Conservation (phyloP, 2,329 filamentous ascomycete species). For the Scedosporium dehoogii region DNA sequence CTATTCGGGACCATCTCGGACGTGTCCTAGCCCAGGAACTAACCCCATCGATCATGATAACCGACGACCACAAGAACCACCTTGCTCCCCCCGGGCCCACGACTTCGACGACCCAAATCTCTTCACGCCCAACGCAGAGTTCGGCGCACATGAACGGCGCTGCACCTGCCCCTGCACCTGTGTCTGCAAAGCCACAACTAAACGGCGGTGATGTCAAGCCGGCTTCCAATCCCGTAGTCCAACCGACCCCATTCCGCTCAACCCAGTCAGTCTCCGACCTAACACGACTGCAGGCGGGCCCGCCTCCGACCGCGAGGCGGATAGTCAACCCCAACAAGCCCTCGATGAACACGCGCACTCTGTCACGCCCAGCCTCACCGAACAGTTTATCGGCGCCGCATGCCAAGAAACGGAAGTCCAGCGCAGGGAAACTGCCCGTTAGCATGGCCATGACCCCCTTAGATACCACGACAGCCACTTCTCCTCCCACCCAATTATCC, state of each 20-base stretch:
- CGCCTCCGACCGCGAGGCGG: slow-evolving; percentile 11
- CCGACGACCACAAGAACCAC: slow-evolving; percentile 93
- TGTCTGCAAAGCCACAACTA: neutral
- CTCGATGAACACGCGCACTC: slow-evolving; percentile 6
- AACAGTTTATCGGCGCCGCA: slow-evolving; percentile 52
- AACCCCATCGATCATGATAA: slow-evolving; percentile 87
- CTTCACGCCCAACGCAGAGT: slow-evolving; percentile 14
- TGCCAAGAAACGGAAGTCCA: slow-evolving; percentile 76
- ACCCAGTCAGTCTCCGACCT: neutral
- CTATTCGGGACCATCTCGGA: slow-evolving; percentile 71
- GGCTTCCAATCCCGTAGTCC: neutral
- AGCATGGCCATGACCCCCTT: slow-evolving; percentile 75
- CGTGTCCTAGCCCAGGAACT: slow-evolving; percentile 75
- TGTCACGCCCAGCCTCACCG: slow-evolving; percentile 69
- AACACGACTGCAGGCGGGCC: slow-evolving; percentile 7
- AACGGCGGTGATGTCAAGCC: neutral
- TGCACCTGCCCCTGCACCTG: neutral
- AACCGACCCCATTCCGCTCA: neutral
- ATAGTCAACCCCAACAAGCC: slow-evolving; percentile 19
- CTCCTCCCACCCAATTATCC: slow-evolving; percentile 23
- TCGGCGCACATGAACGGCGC: neutral
- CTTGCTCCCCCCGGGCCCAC: slow-evolving; percentile 6
- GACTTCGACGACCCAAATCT: slow-evolving; percentile 22
- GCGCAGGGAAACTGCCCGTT: slow-evolving; percentile 60
- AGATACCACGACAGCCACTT: slow-evolving; percentile 44